Evolutionary conservation across 2,329 filamentous ascomycete genomes (phyloP).

Genomic region (Triangularia verruculosa): DNA sequence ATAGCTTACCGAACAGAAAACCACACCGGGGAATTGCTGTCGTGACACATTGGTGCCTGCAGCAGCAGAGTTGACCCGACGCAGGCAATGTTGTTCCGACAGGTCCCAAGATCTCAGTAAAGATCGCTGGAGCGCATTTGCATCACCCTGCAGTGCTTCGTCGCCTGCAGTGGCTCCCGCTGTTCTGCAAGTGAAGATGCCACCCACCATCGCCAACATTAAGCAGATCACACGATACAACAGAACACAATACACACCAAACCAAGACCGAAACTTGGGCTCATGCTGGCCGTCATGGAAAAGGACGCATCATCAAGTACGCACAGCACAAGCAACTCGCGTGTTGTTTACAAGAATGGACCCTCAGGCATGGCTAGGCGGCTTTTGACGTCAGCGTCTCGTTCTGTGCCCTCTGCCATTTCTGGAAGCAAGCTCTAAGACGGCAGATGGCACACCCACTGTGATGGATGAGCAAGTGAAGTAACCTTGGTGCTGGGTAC

Average conservation of each 20-base stretch:
- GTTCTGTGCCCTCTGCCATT: slow-evolving; percentile 14
- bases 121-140: background rate
- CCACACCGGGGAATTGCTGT: background rate
- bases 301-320: background rate
- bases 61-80: slow-evolving; percentile 13
- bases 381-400: slow-evolving; percentile 20
- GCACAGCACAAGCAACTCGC: background rate
- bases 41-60: slow-evolving; percentile 19
- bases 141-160: slow-evolving; percentile 8
- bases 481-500: slow-evolving; percentile 5
- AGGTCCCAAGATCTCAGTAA: slow-evolving; percentile 12
- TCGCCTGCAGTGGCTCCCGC: background rate
- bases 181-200: background rate
- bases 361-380: background rate
- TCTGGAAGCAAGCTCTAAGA: slow-evolving; percentile 15
- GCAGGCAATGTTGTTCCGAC: slow-evolving; percentile 4
- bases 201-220: background rate
- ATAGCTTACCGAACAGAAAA: slow-evolving; percentile 6
- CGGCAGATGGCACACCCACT: slow-evolving; percentile 11
- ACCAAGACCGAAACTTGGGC: background rate
- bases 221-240: background rate
- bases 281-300: background rate
- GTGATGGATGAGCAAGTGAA: slow-evolving; percentile 12
- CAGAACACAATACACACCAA: background rate
- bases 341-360: background rate